Evolutionary conservation across 306 rosid species (phyloP), one percentile per base, ranked within the genome.

Genomic region (Calophaca sinica): DNA sequence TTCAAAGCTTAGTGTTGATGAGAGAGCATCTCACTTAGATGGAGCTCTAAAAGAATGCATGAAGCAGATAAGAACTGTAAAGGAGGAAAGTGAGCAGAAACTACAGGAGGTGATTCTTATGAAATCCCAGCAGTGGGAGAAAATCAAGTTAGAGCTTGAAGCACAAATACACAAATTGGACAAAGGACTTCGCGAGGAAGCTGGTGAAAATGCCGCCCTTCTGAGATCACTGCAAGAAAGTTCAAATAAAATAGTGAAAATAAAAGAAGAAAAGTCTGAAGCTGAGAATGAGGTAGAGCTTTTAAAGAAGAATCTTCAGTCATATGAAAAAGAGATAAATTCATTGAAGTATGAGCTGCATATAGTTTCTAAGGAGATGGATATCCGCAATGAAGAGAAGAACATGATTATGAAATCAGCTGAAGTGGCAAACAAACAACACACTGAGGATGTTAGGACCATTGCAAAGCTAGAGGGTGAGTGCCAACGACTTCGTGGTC

Each of bases 301-400:
- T 68, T 80, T 83, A 80, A 91, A 86, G 78, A 81, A 87, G 57
- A 82, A 86, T 70, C 73, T 84, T 63, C 88, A 89, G 60, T 88
- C 93, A 31, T 88, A 82, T 32, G 96, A 91, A 77, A 89, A 88
- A 84, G 98, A 94, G 84, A 79, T 91, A 72, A 77, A 71, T 75
- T 91, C 94, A 3, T 79, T 91, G 69, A 94, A 87, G 83, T 94
- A 94, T 72, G 98, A 94, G 75, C 79, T 89, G 53, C 94, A 94
- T 38, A 13, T 94, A 9, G 79, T 84, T 72, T 74, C 94, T 53
- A 94, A 91, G 82, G 98, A 94, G 89, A 86, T 94, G 62, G 98
- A 94, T 79, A 94, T 94, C 60, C 96, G 98, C 4, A 94, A 85
- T 48, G 98, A 94, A 83, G 98, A 94, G 85, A 94, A 91, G 85